Base-by-base conservation (phyloP, 352 stramenopile species). In the Phytophthora pseudosyringae region DNA sequence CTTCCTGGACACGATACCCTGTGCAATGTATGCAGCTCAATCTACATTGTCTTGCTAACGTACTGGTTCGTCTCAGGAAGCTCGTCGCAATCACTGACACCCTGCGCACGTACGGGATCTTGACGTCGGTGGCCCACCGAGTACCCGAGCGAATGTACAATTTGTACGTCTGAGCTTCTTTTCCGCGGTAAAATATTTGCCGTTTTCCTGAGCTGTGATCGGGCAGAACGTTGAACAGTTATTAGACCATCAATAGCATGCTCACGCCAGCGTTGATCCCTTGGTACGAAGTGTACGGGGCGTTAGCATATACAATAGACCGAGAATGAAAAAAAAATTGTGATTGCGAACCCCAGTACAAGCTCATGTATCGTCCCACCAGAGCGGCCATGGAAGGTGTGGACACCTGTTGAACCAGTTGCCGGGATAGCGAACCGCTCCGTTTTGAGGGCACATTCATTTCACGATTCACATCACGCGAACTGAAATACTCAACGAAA, bases 121-220 rank as follows among this genome's bases (percentile, higher is more conserved):
- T 93, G 61, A 60, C 79, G 41, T 86, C 50, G 7, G 78, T 88
- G 26, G 84, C 88, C 75, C 2, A 95, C 33, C n/a, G 78, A 81
- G 61, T 97, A 92, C 58, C 88, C 83, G 7, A 78, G 62, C 12
- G 82, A 66, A 46, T 85, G n/a, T n/a, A n/a, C n/a, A n/a, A n/a
- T n/a, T n/a, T 79, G 64, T 98, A 98, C 73, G 93, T 97, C 51
- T 90, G 63, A 1, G 83, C 75, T 18, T 86, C 82, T 45, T 91
- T 83, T 60, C 98, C 91, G 6, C 90, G 73, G 76, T 98, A 98
- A 54, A 89, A 98, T 40, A 86, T 83, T 16, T 63, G n/a, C n/a
- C 47, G 8, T 51, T 76, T 49, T 97, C 88, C 39, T 80, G 70
- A 54, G 87, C 67, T 36, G 93, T 86, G 13, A 94, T 69, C 7